Evolutionary conservation across 2,329 filamentous ascomycete genomes (phyloP).

Genomic region (Delphinella strobiligena): DNA sequence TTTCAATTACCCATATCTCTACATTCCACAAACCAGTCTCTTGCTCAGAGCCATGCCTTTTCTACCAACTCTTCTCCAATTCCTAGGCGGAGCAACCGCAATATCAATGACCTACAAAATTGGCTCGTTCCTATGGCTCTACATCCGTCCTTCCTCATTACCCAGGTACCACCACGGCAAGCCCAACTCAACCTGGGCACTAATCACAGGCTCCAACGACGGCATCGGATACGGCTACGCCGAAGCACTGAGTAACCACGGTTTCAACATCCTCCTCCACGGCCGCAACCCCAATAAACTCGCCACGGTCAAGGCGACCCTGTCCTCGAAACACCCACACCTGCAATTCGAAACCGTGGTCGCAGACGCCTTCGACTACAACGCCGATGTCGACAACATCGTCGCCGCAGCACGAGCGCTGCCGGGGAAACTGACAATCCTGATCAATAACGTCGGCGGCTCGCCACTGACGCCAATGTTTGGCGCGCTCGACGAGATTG

Average conservation of each 20-base stretch:
- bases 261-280: slow-evolving; percentile 47
- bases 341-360: slow-evolving; percentile 29
- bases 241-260: slow-evolving; percentile 36
- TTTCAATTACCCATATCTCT: no score
- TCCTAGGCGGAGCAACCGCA: slow-evolving; percentile 1
- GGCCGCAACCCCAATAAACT: slow-evolving; percentile 43
- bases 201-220: slow-evolving; percentile 43
- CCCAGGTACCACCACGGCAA: slow-evolving; percentile 13
- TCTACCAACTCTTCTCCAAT: not conserved
- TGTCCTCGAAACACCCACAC: slow-evolving; percentile 29
- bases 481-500: slow-evolving; percentile 24
- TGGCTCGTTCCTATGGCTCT: slow-evolving; percentile 13
- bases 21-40: no score
- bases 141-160: slow-evolving; percentile 15
- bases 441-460: slow-evolving; percentile 48
- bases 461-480: slow-evolving; percentile 20
- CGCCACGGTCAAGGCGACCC: slow-evolving; percentile 24
- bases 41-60: not conserved
- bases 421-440: slow-evolving; percentile 34
- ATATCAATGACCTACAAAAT: slow-evolving; percentile 9
- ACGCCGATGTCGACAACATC: slow-evolving; percentile 18
- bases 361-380: slow-evolving; percentile 29
- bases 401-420: slow-evolving; percentile 15
- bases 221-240: slow-evolving; percentile 43
- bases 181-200: slow-evolving; percentile 27